These are phyloP conservation scores for Cymbopogon flexuosus DNA, from an alignment of 202 grass and related monocot species.

Conservation along the genomic window DNA sequence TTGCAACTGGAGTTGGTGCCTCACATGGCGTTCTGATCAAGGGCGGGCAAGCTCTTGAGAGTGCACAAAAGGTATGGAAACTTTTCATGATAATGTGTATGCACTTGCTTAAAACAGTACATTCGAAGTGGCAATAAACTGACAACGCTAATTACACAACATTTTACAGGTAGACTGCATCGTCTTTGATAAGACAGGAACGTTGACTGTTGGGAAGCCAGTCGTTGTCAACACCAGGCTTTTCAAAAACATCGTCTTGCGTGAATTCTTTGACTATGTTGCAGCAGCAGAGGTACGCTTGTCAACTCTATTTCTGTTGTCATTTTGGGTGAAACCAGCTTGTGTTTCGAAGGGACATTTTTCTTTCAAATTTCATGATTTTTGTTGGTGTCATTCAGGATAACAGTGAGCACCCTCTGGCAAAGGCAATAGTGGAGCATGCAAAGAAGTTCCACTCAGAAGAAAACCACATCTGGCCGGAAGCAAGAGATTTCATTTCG, in stretches of 20 bases:
- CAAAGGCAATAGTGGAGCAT: constrained; percentile 72
- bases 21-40: constrained; percentile 91
- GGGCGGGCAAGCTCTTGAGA: constrained; percentile 87
- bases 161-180: too few relatives aligned
- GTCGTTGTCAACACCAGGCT: constrained; percentile 70
- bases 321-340: not conserved
- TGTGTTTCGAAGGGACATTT: not conserved
- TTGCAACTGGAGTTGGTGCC: constrained; percentile 92
- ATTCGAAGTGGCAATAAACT: too few relatives aligned
- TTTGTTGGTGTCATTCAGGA: constrained; percentile 39
- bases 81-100: too few relatives aligned
- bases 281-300: constrained; percentile 67
- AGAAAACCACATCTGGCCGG: constrained; percentile 61
- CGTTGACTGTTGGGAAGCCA: constrained; percentile 76
- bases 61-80: constrained; percentile 96
- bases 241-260: constrained; percentile 69
- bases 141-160: too few relatives aligned
- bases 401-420: constrained; percentile 88
- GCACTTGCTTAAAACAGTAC: too few relatives aligned
- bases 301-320: not conserved
- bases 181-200: constrained; percentile 92
- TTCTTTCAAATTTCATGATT: not conserved
- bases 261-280: constrained; percentile 66
- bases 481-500: constrained; percentile 65
- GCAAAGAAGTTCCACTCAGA: constrained; percentile 55